phyloP scores from a whole-genome alignment of 2,329 filamentous ascomycete genomes.

The Neofusicoccum sp. region DNA sequence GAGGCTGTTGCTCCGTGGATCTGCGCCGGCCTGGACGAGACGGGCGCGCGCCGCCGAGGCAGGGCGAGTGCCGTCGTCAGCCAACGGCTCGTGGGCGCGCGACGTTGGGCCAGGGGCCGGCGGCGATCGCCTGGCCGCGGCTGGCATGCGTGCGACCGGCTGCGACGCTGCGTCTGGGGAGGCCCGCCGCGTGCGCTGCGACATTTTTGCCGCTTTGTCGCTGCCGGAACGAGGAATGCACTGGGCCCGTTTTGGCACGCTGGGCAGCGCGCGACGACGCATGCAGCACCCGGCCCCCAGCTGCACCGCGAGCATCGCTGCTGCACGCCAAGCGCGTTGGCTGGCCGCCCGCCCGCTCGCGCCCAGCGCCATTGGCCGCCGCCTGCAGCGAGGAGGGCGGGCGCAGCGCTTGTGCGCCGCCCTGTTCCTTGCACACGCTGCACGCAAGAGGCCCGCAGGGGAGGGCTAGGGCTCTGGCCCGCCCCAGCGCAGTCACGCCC shows the following conservation, averaged over 20 bases:
- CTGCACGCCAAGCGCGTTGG: conserved; percentile 16
- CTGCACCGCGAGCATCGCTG: conserved; percentile 17
- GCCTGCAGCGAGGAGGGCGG: neutral
- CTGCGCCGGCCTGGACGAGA: conserved; percentile 1
- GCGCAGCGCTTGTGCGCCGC: conserved; percentile 4
- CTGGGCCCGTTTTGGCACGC: neutral
- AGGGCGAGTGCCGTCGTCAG: neutral
- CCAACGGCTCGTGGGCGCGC: conserved; percentile 13
- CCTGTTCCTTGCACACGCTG: conserved; percentile 18
- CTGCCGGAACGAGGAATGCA: neutral
- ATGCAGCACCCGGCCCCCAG: conserved; percentile 16
- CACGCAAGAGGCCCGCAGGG: conserved; percentile 8
- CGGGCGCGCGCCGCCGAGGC: conserved; percentile 1
- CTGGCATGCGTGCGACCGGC: neutral
- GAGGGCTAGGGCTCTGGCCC: conserved; percentile 15
- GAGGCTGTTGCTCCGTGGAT: conserved; percentile 1
- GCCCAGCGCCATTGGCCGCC: conserved; percentile 3
- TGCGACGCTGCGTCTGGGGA: neutral
- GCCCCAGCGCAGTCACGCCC: conserved; percentile 12
- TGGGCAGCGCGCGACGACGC: conserved; percentile 3
- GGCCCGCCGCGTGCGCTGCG: neutral
- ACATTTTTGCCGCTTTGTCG: conserved; percentile 11
- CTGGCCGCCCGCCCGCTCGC: conserved; percentile 7
- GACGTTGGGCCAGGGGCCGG: neutral
- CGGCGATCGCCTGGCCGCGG: neutral